Conservation (phyloP, 495 filamentous ascomycete species). For the Penicillium pulvis region DNA sequence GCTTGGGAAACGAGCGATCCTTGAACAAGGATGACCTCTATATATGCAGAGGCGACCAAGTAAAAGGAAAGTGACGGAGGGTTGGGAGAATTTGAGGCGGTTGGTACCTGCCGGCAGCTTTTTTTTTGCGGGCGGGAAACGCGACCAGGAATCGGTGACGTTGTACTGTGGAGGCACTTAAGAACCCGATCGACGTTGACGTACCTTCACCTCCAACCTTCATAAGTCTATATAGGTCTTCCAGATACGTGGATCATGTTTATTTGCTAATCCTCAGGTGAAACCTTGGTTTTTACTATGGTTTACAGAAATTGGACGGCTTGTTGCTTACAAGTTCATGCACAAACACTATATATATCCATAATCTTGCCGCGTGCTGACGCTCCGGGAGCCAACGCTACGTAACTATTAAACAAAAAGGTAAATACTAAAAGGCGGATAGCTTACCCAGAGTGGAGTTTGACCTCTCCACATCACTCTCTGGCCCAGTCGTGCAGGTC, state of each 20-base stretch:
- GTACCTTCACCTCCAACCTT: no score
- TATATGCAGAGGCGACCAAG: background rate
- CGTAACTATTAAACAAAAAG: background rate
- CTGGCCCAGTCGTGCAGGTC: conserved; percentile 20
- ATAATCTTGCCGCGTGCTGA: no score
- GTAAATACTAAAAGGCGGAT: background rate
- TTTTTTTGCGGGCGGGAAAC: conserved; percentile 25
- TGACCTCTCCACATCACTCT: conserved; percentile 10
- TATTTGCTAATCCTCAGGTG: no score
- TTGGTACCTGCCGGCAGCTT: conserved; percentile 20
- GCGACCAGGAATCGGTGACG: conserved; percentile 31
- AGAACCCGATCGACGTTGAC: conserved; percentile 5
- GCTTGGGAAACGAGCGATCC: background rate
- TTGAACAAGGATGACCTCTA: background rate
- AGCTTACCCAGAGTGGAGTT: conserved; percentile 5
- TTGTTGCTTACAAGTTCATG: background rate
- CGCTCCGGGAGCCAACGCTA: background rate
- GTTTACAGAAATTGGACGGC: background rate
- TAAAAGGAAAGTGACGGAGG: conserved; percentile 2
- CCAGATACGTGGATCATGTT: no score
- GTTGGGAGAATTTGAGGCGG: conserved; percentile 1
- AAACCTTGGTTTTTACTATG: no score
- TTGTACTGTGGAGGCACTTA: conserved; percentile 25
- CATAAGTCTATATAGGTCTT: no score
- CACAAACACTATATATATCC: background rate